A percentile compares a stretch with the other conserved stretches of the same genome.
Evolutionary conservation across 352 stramenopile species (phyloP).

Genomic region (Thalassiosira exigua): DNA sequence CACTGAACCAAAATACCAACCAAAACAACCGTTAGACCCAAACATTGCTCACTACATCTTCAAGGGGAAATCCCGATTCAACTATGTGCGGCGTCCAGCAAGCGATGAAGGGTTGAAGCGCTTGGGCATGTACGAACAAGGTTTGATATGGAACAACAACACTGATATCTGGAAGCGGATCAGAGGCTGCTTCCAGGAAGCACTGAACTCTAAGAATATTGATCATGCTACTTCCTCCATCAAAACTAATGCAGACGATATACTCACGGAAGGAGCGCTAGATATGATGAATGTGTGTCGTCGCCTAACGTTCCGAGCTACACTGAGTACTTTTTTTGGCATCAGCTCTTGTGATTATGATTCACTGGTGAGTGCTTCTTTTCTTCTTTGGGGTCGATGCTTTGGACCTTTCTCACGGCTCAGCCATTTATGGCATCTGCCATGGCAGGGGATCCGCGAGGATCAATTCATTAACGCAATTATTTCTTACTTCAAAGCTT

Average conservation of each 20-base stretch:
- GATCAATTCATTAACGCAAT: conserved; percentile 37
- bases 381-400: too few relatives aligned
- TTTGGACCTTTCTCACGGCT: too few relatives aligned
- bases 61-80: conserved; percentile 1
- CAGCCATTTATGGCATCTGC: too few relatives aligned
- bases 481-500: conserved; percentile 51
- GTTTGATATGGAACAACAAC: conserved; percentile 48
- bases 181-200: conserved; percentile 29
- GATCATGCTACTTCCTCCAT: conserved; percentile 13
- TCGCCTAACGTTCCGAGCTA: conserved; percentile 37
- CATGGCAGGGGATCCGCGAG: too few relatives aligned
- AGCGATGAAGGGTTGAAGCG: conserved; percentile 21
- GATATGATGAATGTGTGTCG: conserved; percentile 42
- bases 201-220: conserved; percentile 32
- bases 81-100: conserved; percentile 36
- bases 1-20: too few relatives aligned
- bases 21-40: conserved; percentile 8
- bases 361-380: conserved; percentile 21
- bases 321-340: conserved; percentile 37
- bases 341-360: conserved; percentile 21
- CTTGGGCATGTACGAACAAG: conserved; percentile 38
- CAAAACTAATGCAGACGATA: conserved; percentile 1
- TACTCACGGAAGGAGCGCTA: conserved; percentile 23
- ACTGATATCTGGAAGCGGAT: conserved; percentile 16
- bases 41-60: conserved; percentile 40